Evolutionary conservation across 1,284 basidiomycete genomes (phyloP).

Genomic region (Earliella scabrosa): DNA sequence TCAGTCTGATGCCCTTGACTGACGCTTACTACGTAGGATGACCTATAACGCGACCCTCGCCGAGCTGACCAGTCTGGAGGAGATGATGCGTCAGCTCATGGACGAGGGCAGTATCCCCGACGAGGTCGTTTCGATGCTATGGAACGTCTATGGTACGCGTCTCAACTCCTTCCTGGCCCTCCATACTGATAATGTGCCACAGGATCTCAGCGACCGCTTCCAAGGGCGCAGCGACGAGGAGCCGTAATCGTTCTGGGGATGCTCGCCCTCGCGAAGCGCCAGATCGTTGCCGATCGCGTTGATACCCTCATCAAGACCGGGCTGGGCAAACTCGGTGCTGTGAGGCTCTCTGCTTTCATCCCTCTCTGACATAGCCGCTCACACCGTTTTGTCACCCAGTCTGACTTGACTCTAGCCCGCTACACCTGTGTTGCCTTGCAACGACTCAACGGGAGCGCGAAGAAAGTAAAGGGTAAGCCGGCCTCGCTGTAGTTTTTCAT

Average conservation of each 20-base stretch:
- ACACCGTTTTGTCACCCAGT: conserved; percentile 51
- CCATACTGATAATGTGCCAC: not conserved
- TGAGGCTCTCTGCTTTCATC: not conserved
- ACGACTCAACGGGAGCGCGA: conserved; percentile 90
- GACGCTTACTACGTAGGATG: conserved; percentile 50
- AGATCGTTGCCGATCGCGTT: conserved; percentile 87
- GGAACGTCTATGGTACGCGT: conserved; percentile 95
- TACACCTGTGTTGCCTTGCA: conserved; percentile 96
- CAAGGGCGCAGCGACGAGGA: conserved; percentile 85
- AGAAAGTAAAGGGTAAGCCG: conserved; percentile 90
- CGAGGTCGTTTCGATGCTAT: conserved; percentile 89
- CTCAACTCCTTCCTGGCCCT: conserved; percentile 4
- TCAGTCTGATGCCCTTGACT: not conserved
- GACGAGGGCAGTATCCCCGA: conserved; percentile 80
- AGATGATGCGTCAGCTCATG: conserved; percentile 96
- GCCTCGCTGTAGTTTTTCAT: not conserved
- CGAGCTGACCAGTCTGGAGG: conserved; percentile 94
- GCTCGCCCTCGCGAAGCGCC: conserved; percentile 87
- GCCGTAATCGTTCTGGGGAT: conserved; percentile 96
- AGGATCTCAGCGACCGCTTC: conserved; percentile 75
- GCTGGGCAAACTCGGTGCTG: conserved; percentile 78
- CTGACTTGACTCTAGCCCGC: conserved; percentile 87
- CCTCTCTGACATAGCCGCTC: not conserved
- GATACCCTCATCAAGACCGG: conserved; percentile 89
- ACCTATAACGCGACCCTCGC: conserved; percentile 93